Evolutionary conservation across 1,284 basidiomycete species (phyloP).

Genomic region (Cerrena zonata): DNA sequence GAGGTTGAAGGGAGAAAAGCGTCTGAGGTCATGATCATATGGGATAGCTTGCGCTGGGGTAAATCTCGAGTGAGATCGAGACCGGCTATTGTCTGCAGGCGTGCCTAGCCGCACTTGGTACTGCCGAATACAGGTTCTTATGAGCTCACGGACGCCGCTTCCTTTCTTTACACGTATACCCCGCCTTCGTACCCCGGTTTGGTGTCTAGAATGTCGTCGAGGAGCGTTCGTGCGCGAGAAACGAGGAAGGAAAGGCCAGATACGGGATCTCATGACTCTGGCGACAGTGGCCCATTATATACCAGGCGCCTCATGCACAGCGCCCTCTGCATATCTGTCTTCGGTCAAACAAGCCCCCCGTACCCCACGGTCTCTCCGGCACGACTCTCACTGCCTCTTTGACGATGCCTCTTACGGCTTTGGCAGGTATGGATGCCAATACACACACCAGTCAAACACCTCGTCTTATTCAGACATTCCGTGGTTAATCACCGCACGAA

Average conservation of each 20-base stretch:
- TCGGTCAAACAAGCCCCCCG: background rate
- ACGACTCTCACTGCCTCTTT: slow-evolving; percentile 11
- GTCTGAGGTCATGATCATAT: slow-evolving; percentile 11
- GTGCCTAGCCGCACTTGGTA: slow-evolving; percentile 6
- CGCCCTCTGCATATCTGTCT: background rate
- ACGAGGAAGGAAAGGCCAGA: background rate
- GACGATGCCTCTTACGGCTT: slow-evolving; percentile 11
- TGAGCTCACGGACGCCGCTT: background rate
- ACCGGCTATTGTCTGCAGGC: slow-evolving; percentile 10
- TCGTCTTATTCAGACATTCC: no score
- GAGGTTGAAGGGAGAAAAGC: slow-evolving; percentile 38
- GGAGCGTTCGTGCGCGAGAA: background rate
- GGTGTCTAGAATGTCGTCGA: background rate
- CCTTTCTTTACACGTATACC: background rate
- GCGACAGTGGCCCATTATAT: slow-evolving; percentile 1
- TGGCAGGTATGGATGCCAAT: background rate
- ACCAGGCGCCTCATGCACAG: background rate
- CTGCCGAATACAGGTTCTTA: background rate
- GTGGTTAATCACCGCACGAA: no score
- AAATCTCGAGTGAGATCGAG: slow-evolving; percentile 13
- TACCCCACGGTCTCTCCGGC: background rate
- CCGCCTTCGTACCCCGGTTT: background rate
- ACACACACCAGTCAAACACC: no score
- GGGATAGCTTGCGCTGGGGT: no score
- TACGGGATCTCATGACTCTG: background rate